Conservation (phyloP, 805 yeast genomes). For the Starmerella cellae region DNA sequence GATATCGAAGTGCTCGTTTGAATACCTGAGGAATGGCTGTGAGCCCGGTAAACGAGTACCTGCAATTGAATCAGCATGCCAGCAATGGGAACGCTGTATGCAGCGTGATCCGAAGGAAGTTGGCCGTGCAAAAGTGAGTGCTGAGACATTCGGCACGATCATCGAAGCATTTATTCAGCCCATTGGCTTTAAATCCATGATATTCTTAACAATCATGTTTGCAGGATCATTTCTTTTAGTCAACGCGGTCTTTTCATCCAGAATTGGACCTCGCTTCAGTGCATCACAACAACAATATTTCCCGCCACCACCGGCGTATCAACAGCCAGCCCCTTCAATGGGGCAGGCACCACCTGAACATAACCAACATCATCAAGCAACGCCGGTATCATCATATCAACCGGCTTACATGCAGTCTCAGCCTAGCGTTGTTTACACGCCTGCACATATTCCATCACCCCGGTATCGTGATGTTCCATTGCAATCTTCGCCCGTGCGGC, state of each 20-base stretch:
- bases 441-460: conserved; percentile 1
- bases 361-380: conserved; percentile 1
- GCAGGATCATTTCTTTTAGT: conserved; percentile 25
- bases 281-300: background rate
- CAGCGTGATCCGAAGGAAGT: conserved; percentile 54
- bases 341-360: background rate
- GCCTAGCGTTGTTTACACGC: conserved; percentile 1
- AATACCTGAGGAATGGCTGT: conserved; percentile 63
- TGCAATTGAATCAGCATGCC: conserved; percentile 56
- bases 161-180: conserved; percentile 62
- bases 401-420: background rate
- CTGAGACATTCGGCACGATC: conserved; percentile 72
- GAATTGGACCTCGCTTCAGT: conserved; percentile 18
- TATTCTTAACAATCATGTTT: conserved; percentile 24
- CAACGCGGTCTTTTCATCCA: conserved; percentile 24
- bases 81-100: conserved; percentile 72
- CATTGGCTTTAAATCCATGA: conserved; percentile 54
- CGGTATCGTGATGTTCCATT: background rate
- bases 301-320: background rate
- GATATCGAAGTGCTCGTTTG: conserved; percentile 54
- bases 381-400: background rate
- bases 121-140: conserved; percentile 60
- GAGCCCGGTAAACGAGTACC: conserved; percentile 52
- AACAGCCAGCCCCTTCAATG: background rate
- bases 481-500: background rate